Conservation (phyloP, 129 eudicot species). For the Lactuca sativa region DNA sequence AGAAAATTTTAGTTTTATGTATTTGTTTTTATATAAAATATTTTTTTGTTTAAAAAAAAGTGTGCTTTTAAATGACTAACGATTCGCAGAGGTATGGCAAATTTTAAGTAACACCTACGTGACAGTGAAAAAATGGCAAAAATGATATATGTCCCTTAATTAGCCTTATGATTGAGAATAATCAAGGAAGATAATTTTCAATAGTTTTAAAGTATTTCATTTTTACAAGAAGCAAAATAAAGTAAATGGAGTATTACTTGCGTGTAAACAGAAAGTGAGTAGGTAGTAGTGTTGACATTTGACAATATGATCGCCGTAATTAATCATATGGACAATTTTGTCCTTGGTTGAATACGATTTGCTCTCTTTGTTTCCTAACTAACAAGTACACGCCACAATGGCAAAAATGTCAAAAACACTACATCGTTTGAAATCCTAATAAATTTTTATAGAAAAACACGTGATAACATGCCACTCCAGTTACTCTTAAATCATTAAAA, state of each 20-base stretch:
- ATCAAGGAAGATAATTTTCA: no score
- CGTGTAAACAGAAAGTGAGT: background rate
- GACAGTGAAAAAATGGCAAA: no score
- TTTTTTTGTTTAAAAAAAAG: no score
- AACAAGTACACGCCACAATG: background rate
- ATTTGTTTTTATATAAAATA: no score
- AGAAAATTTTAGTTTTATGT: no score
- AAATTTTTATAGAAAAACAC: conserved; percentile 16
- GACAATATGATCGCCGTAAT: background rate
- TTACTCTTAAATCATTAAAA: conserved; percentile 6
- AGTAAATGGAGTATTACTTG: background rate
- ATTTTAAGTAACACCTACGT: no score
- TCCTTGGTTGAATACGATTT: background rate
- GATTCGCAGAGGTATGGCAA: no score
- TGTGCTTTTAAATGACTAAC: no score
- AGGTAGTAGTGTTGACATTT: conserved; percentile 4
- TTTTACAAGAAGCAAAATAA: background rate
- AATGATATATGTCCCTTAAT: no score
- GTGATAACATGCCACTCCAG: conserved; percentile 21
- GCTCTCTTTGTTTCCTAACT: conserved; percentile 5
- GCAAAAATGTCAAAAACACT: conserved; percentile 14
- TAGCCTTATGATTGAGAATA: no score
- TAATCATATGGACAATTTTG: conserved; percentile 2
- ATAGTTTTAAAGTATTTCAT: no score
- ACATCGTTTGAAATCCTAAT: background rate